Evolutionary conservation across 2,329 filamentous ascomycete species (phyloP).

Genomic region (Aspergillus awamori): DNA sequence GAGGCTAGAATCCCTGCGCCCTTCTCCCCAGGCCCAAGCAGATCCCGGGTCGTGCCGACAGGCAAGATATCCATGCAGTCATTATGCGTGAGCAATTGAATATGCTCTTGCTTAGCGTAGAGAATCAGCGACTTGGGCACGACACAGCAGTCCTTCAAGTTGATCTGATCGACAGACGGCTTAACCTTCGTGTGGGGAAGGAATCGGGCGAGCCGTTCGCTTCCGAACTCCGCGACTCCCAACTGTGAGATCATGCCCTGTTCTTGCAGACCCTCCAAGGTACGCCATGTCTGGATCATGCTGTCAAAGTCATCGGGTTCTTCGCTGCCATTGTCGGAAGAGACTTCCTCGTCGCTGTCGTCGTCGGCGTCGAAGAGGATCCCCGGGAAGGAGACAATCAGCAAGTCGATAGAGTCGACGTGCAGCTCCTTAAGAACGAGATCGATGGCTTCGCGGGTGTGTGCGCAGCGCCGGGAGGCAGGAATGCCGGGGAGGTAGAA

Average conservation of each 20-base stretch:
- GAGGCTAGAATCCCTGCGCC: slow-evolving; percentile 77
- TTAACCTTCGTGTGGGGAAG: slow-evolving; percentile 69
- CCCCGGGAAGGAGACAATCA: slow-evolving; percentile 91
- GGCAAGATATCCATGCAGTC: slow-evolving; percentile 93
- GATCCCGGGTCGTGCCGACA: slow-evolving; percentile 77
- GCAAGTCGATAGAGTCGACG: slow-evolving; percentile 75
- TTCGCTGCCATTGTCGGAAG: slow-evolving; percentile 46
- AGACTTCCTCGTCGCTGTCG: slow-evolving; percentile 73
- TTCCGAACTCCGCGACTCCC: slow-evolving; percentile 89
- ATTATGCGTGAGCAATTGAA: slow-evolving; percentile 90
- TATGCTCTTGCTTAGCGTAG: slow-evolving; percentile 78
- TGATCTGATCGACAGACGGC: slow-evolving; percentile 92
- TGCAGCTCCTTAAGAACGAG: slow-evolving; percentile 80
- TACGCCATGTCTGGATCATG: slow-evolving; percentile 68
- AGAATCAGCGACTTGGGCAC: slow-evolving; percentile 84
- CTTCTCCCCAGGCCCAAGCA: slow-evolving; percentile 71
- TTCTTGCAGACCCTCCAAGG: slow-evolving; percentile 72
- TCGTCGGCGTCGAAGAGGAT: slow-evolving; percentile 93
- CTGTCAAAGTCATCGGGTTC: slow-evolving; percentile 59
- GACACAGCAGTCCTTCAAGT: slow-evolving; percentile 91
- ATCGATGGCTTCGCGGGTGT: slow-evolving; percentile 76
- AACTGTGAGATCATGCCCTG: slow-evolving; percentile 73
- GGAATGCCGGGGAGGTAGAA: slow-evolving; percentile 82
- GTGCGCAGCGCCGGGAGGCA: slow-evolving; percentile 64
- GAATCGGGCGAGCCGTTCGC: slow-evolving; percentile 77